Evolutionary conservation across 169 alveolate species (phyloP).

Genomic region (Cytauxzoon felis): DNA sequence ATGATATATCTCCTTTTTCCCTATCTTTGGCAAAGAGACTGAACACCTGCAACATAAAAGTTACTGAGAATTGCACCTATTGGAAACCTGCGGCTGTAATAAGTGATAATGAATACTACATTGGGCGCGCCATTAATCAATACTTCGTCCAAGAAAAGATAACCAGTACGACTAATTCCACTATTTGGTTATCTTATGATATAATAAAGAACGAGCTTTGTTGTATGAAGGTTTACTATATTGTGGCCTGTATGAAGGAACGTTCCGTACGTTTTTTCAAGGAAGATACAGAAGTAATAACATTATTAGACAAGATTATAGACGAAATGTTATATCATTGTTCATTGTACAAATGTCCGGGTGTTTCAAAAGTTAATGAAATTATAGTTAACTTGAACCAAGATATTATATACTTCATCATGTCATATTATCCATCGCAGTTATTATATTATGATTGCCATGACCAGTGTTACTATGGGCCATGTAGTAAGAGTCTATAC

Average conservation of each 20-base stretch:
- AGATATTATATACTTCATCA: slow-evolving; percentile 30
- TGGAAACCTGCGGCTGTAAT: slow-evolving; percentile 38
- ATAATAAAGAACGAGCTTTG: slow-evolving; percentile 19
- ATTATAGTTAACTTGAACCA: slow-evolving; percentile 8
- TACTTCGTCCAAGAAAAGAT: slow-evolving; percentile 38
- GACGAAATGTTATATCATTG: slow-evolving; percentile 52
- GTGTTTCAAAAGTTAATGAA: slow-evolving; percentile 31
- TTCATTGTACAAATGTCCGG: slow-evolving; percentile 23
- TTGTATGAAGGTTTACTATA: slow-evolving; percentile 41
- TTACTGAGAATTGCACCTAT: slow-evolving; percentile 24
- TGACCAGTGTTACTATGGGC: not conserved
- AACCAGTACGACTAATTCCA: slow-evolving; percentile 20
- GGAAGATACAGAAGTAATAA: slow-evolving; percentile 40
- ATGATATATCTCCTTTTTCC: no score
- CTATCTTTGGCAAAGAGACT: slow-evolving; percentile 24
- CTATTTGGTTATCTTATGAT: slow-evolving; percentile 43
- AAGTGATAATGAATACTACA: not conserved
- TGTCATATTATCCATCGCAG: slow-evolving; percentile 51
- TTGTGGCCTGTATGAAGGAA: slow-evolving; percentile 29
- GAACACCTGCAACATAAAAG: slow-evolving; percentile 3
- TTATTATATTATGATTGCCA: slow-evolving; percentile 22
- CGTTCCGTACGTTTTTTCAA: slow-evolving; percentile 29
- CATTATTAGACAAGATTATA: slow-evolving; percentile 47
- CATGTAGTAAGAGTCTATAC: slow-evolving; percentile 10
- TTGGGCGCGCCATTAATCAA: slow-evolving; percentile 57